Conservation (phyloP, 139 green algal genomes). For the Prasinococcaceae sp. region DNA sequence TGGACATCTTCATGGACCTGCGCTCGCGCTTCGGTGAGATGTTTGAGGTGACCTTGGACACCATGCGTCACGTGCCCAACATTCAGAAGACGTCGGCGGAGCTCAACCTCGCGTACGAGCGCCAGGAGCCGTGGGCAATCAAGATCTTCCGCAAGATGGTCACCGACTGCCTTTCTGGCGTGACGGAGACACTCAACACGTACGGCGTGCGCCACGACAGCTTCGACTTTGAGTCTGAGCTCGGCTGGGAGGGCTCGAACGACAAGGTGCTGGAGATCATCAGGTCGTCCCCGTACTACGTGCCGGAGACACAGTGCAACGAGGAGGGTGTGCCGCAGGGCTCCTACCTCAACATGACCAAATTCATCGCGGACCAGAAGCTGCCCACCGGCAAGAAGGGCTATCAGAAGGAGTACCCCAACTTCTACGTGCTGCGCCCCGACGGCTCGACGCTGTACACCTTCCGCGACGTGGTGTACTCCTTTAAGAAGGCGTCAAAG, state of each 20-base stretch:
- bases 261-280: constrained; percentile 23
- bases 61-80: constrained; percentile 7
- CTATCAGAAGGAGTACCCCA: constrained; percentile 24
- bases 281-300: constrained; percentile 14
- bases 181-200: constrained; percentile 13
- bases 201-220: constrained; percentile 22
- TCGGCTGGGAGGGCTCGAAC: constrained; percentile 21
- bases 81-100: constrained; percentile 18
- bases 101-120: constrained; percentile 23
- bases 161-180: constrained; percentile 15
- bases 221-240: constrained; percentile 26
- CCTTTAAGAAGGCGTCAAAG: constrained; percentile 22
- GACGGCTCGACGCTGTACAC: constrained; percentile 25
- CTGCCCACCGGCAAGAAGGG: constrained; percentile 17
- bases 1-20: constrained; percentile 22
- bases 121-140: constrained; percentile 15
- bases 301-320: constrained; percentile 22
- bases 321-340: constrained; percentile 23
- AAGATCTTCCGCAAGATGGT: constrained; percentile 28
- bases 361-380: constrained; percentile 16
- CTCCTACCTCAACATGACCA: constrained; percentile 17
- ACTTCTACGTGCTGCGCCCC: constrained; percentile 17
- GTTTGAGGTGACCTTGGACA: constrained; percentile 8
- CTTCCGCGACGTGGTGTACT: constrained; percentile 24
- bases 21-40: constrained; percentile 13